Evolutionary conservation across 2,329 filamentous ascomycete species (phyloP), one percentile per base, ranked within the genome.

Genomic region (Xylariaceae sp.): DNA sequence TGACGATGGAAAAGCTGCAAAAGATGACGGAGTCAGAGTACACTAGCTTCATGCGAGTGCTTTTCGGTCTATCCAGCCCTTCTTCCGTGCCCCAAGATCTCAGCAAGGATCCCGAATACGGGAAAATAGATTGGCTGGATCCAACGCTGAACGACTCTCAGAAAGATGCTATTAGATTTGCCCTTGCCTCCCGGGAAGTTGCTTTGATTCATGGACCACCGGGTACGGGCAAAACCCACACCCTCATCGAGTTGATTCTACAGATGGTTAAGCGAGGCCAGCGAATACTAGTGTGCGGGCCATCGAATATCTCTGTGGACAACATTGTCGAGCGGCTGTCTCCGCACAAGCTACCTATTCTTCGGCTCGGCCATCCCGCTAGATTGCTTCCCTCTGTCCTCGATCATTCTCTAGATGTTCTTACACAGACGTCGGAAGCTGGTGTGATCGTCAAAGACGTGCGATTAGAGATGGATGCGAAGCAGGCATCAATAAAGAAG

Each of bases 181-280:
- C 93, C 0, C 75, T 99, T 48, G 88, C 87, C 6, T 88, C 89
- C 1, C 81, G 80, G 47, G 92, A 97, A 65, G 82, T 97, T 23
- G 90, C 91, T 2, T 78, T 97, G 54, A 96, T 99, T 48, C 94
- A 99, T 69, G 94, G 94, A 0, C 94, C 94, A 0, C 94, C 94
- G 1, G 94, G 94, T 1, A 99, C 94, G 0, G 94, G 94, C 42
- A 99, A 99, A 72, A 99, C 94, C 0, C 93, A 97, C 69, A 97
- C 94, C 0, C 76, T 99, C 32, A 93, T 99, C 55, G 94, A 99
- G 72, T 79, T 99, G 10, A 96, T 99, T 56, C 79, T 95, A n/a
- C 94, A 99, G 68, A 77, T 97, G 63, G 78, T 95, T 49, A 87
- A 86, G 67, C 83, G 84, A 20, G 82, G 85, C 27, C 81, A 87